Evolutionary conservation across 2,329 filamentous ascomycete genomes (phyloP), one percentile per base, ranked within the genome.

Genomic region (Microdochium bolleyi): DNA sequence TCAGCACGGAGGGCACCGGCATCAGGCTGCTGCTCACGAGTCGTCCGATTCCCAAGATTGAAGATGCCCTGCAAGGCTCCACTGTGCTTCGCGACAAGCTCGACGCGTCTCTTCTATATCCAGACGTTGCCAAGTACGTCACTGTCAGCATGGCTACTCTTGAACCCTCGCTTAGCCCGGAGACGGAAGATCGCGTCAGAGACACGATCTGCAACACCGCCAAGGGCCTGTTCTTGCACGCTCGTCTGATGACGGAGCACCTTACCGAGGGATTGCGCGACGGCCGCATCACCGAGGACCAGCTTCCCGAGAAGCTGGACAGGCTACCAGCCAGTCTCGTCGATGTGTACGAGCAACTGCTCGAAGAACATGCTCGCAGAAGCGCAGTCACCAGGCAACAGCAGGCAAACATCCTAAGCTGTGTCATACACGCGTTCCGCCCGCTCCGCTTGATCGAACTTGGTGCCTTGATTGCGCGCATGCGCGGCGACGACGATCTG

Each of bases 21-120:
- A 59, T 74, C 53, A 77, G 76, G 53, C 55, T 77, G 0, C 24
- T 75, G 0, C 63, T 75, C 3, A 76, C 75, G 0, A 75, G 72
- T 54, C 70, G 74, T 0, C 72, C 70, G 1, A 57, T 67, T 2
- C 49, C 60, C 4, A 56, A 24, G 1, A 55, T 69, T 2, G 67
- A 75, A 54, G 48, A 27, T 0, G 54, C 58, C 1, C 57, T 76
- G 7, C 62, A 63, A 27, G 52, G 57, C 3, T 27, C 56, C 0
- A 52, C 53, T 3, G 54, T 62, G n/a, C 49, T 68, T 11, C 55
- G 67, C 1, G 56, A 77, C n/a, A 62, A 67, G 1, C 64, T 78
- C 9, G 62, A 72, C 9, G 62, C 65, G 30, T 53, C 52, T 5
- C 51, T 61, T 3, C 68, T 77, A 1, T 66, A 73, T 30, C 50